Evolutionary conservation across 148 eudicot species (phyloP).

Genomic region (Suaeda aralocaspica): DNA sequence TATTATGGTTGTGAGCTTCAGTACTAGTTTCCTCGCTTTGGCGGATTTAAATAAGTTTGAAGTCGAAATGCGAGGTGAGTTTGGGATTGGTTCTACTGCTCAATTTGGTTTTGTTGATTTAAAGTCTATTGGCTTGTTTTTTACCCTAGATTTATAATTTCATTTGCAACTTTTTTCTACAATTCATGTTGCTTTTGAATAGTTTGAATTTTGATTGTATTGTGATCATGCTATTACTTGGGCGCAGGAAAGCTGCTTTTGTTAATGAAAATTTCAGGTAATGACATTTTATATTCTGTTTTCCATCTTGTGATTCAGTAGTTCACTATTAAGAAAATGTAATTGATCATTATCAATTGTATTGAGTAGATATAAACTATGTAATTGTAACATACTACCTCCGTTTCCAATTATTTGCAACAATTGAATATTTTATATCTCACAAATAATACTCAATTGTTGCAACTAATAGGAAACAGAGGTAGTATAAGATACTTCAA

Average conservation of each 20-base stretch:
- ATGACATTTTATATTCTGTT: too few species aligned
- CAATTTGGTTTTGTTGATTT: slow-evolving; percentile 97
- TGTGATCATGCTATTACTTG: not conserved
- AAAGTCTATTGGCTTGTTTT: slow-evolving; percentile 47
- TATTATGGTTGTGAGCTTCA: slow-evolving; percentile 52
- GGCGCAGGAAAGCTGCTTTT: slow-evolving; percentile 81
- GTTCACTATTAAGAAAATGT: too few species aligned
- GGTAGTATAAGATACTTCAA: too few species aligned
- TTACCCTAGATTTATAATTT: too few species aligned
- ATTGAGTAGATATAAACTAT: too few species aligned
- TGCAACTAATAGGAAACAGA: too few species aligned
- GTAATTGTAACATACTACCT: too few species aligned
- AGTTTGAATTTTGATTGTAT: not conserved
- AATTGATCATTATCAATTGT: too few species aligned
- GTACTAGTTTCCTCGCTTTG: slow-evolving; percentile 45
- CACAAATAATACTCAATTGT: too few species aligned
- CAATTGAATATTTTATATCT: too few species aligned
- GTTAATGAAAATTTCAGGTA: slow-evolving; percentile 91
- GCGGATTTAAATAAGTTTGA: slow-evolving; percentile 92
- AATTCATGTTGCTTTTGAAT: not conserved
- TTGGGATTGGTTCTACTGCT: slow-evolving; percentile 96
- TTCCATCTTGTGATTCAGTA: too few species aligned
- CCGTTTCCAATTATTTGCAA: too few species aligned
- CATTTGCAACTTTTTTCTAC: not conserved
- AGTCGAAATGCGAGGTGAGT: slow-evolving; percentile 85